Evolutionary conservation across 2,329 filamentous ascomycete genomes (phyloP).

Genomic region (Alternaria ethzedia): DNA sequence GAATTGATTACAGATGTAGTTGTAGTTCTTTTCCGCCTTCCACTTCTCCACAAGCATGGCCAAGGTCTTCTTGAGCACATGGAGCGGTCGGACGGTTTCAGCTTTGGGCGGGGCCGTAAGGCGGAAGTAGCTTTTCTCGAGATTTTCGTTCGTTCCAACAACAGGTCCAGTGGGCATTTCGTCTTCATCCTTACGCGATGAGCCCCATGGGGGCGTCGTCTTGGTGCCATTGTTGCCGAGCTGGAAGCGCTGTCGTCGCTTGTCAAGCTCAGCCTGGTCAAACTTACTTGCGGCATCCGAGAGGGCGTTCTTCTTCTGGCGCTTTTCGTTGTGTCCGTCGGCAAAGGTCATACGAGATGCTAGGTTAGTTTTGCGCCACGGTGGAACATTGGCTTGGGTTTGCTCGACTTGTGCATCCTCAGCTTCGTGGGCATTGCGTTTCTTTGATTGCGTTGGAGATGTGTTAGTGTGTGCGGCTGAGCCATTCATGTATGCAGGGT

Average conservation of each 20-base stretch:
- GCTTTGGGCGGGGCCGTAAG: conserved; percentile 89
- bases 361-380: conserved; percentile 76
- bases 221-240: conserved; percentile 58
- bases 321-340: conserved; percentile 54
- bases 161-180: conserved; percentile 68
- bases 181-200: conserved; percentile 55
- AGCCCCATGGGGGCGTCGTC: conserved; percentile 60
- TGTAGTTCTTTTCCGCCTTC: conserved; percentile 91
- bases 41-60: conserved; percentile 93
- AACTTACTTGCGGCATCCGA: conserved; percentile 80
- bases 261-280: conserved; percentile 82
- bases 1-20: conserved; percentile 98
- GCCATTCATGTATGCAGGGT: conserved; percentile 22
- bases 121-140: conserved; percentile 95
- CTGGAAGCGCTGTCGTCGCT: conserved; percentile 87
- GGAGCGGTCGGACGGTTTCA: conserved; percentile 84
- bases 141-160: conserved; percentile 78
- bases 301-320: conserved; percentile 55
- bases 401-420: conserved; percentile 58
- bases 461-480: conserved; percentile 38
- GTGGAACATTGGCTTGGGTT: conserved; percentile 61
- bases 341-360: conserved; percentile 78
- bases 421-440: conserved; percentile 77
- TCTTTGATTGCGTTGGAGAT: conserved; percentile 64
- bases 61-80: conserved; percentile 80